Percentiles rank a stretch among this genome's conserved stretches.
These are phyloP conservation scores for Sphagnum fallax DNA, from an alignment of 228 moss, liverwort and hornwort species.

Conservation along the genomic window DNA sequence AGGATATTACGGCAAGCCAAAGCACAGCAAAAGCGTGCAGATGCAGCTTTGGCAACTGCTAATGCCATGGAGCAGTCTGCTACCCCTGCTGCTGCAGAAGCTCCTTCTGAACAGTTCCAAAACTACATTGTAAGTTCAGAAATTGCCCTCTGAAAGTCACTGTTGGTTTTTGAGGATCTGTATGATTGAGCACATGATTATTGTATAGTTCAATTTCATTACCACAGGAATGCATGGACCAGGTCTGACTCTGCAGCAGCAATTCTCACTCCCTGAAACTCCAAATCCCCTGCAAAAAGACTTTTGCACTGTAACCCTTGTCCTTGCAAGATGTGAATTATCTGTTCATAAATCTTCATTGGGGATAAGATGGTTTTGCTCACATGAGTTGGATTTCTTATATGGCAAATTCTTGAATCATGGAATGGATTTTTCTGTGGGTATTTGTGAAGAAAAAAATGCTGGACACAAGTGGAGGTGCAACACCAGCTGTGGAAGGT, in stretches of 20 bases:
- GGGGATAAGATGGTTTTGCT: background rate
- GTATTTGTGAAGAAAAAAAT: slow-evolving; percentile 10
- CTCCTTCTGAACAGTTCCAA: slow-evolving; percentile 9
- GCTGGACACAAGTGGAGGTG: slow-evolving; percentile 3
- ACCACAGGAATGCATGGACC: background rate
- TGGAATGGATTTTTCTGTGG: background rate
- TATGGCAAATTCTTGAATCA: background rate
- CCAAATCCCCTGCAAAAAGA: background rate
- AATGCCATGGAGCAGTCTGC: background rate
- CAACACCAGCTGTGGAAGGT: background rate
- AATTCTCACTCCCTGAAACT: background rate
- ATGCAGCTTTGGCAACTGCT: slow-evolving; percentile 1
- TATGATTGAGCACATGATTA: background rate
- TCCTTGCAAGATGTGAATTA: background rate
- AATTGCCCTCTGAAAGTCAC: background rate
- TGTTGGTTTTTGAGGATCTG: background rate
- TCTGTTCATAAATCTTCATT: background rate
- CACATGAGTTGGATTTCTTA: background rate
- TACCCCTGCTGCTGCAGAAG: background rate
- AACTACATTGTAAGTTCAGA: slow-evolving; percentile 19
- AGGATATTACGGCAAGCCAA: slow-evolving; percentile 78
- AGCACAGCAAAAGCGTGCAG: slow-evolving; percentile 39
- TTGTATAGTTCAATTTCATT: background rate
- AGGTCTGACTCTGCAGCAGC: no score
- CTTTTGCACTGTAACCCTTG: background rate